Percentiles rank a stretch among this genome's conserved stretches.
Conservation (phyloP, 345 rosid genomes). For the Pugionium cornutum region DNA sequence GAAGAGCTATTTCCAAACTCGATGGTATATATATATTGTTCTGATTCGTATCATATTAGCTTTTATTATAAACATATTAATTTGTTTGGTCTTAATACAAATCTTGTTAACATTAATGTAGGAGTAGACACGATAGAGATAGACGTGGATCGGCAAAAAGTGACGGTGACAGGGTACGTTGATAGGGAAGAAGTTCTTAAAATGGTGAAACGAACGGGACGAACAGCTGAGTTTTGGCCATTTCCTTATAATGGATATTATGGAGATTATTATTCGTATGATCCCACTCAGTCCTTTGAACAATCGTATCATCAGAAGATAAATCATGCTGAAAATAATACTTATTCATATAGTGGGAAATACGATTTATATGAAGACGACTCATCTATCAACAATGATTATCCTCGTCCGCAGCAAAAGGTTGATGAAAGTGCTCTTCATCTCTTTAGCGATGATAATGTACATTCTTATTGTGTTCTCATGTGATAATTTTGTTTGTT, state of each 20-base stretch:
- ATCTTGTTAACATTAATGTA: conserved; percentile 23
- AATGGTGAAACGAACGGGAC: conserved; percentile 74
- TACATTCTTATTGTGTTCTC: conserved; percentile 50
- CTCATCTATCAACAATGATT: conserved; percentile 11
- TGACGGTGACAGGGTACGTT: conserved; percentile 72
- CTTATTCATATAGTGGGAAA: conserved; percentile 55
- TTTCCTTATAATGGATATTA: conserved; percentile 73
- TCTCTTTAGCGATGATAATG: conserved; percentile 87
- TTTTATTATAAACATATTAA: too few species aligned
- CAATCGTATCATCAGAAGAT: conserved; percentile 43
- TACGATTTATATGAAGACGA: conserved; percentile 17
- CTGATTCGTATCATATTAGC: neutral
- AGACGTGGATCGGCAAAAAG: conserved; percentile 75
- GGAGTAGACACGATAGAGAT: conserved; percentile 77
- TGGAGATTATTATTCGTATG: conserved; percentile 51
- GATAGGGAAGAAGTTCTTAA: conserved; percentile 63
- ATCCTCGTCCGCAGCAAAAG: conserved; percentile 22
- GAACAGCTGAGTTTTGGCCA: conserved; percentile 82
- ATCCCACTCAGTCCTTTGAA: conserved; percentile 51
- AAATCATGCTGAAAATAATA: neutral
- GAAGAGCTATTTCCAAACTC: conserved; percentile 71
- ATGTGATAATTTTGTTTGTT: conserved; percentile 34
- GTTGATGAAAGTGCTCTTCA: conserved; percentile 61
- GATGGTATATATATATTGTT: conserved; percentile 39
- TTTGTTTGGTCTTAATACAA: conserved; percentile 2